phyloP scores from a whole-genome alignment of 208 protist genomes.

The Leptomonas pyrrhocoris region DNA sequence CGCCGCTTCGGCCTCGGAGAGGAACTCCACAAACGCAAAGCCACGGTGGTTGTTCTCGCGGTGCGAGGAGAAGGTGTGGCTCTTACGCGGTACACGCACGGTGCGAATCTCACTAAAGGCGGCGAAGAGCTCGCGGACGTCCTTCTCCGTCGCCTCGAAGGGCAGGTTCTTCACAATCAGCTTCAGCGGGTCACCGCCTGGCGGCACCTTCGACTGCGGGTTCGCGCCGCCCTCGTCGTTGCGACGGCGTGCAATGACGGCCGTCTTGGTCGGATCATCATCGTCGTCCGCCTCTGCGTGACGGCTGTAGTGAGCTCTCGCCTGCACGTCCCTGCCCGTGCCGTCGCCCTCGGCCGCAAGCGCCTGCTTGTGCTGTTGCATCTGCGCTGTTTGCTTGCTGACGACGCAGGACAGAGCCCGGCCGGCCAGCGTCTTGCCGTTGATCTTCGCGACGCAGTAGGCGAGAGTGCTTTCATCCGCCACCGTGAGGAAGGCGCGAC shows the following conservation, averaged over 20 bases:
- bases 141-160: constrained; percentile 97
- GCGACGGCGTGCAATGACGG: constrained; percentile 35
- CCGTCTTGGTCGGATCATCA: constrained; percentile 27
- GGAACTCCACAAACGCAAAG: constrained; percentile 99
- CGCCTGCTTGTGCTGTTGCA: constrained; percentile 36
- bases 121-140: constrained; percentile 97
- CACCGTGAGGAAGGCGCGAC: constrained; percentile 95
- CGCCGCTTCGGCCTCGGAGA: constrained; percentile 94
- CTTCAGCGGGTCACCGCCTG: constrained; percentile 90
- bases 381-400: constrained; percentile 65
- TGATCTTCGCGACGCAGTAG: constrained; percentile 64
- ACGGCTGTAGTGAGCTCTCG: background rate
- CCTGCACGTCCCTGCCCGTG: background rate
- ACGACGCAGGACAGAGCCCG: constrained; percentile 73
- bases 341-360: constrained; percentile 7
- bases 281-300: constrained; percentile 33
- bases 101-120: constrained; percentile 95
- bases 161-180: constrained; percentile 98
- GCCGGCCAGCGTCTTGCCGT: constrained; percentile 60
- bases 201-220: constrained; percentile 44
- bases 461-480: constrained; percentile 50
- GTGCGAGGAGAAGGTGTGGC: constrained; percentile 74
- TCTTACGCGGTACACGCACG: constrained; percentile 96
- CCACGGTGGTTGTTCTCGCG: constrained; percentile 94
- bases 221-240: background rate